These are phyloP conservation scores for Sclerotinia minor DNA, from an alignment of 2,329 filamentous ascomycete species.

Conservation along the genomic window DNA sequence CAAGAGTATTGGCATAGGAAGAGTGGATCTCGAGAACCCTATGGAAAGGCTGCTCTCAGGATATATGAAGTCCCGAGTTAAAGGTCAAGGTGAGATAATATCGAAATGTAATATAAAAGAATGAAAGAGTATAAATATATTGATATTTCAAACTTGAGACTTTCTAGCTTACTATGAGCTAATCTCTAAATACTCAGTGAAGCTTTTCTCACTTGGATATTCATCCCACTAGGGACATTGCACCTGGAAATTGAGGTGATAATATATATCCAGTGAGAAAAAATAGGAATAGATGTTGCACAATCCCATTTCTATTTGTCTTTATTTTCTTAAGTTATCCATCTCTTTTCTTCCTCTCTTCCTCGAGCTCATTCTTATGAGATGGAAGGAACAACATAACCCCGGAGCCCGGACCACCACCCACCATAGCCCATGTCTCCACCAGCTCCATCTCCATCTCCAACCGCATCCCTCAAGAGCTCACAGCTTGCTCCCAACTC, in stretches of 20 bases:
- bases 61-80: too few species aligned
- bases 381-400: slow-evolving; percentile 4
- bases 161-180: neutral
- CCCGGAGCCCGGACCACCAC: slow-evolving; percentile 5
- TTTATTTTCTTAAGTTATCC: neutral
- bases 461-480: slow-evolving; percentile 12
- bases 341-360: neutral
- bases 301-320: neutral
- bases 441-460: too few species aligned
- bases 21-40: too few species aligned
- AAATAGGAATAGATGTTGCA: too few species aligned
- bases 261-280: neutral
- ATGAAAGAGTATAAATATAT: neutral
- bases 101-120: too few species aligned
- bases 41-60: too few species aligned
- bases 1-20: too few species aligned
- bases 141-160: neutral
- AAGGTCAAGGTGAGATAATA: too few species aligned
- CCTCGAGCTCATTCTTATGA: neutral
- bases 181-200: neutral
- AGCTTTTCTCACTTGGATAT: neutral
- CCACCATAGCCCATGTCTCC: slow-evolving; percentile 2
- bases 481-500: slow-evolving; percentile 3
- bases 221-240: neutral
- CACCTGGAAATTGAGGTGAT: neutral